Percentiles rank a stretch among this genome's conserved stretches.
Evolutionary conservation across 768 basidiomycete genomes (phyloP).

Genomic region (Tulasnella sp.): DNA sequence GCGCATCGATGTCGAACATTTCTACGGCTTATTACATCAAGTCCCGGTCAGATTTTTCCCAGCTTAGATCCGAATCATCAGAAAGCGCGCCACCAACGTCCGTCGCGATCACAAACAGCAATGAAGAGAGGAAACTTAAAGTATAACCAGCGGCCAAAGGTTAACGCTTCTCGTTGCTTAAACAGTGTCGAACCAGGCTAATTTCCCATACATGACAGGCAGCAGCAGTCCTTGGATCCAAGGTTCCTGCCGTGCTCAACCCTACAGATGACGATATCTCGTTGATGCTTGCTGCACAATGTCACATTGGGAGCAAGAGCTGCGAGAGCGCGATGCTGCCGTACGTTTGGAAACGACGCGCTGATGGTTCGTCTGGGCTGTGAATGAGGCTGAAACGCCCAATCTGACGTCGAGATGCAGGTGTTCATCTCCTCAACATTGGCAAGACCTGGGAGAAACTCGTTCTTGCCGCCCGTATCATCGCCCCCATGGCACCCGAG

Average conservation of each 20-base stretch:
- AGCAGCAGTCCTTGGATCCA: conserved; percentile 36
- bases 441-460: conserved; percentile 99
- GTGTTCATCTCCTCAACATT: conserved; percentile 93
- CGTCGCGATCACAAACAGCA: too few relatives aligned
- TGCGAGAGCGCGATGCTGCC: conserved; percentile 99
- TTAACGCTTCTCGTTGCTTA: too few relatives aligned
- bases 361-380: conserved; percentile 54
- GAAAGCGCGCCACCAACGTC: not conserved
- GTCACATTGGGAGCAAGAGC: conserved; percentile 97
- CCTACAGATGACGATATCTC: conserved; percentile 98
- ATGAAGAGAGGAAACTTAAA: too few relatives aligned
- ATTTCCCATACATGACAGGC: too few relatives aligned
- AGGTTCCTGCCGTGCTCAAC: conserved; percentile 86
- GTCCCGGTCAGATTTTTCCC: not conserved
- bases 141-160: too few relatives aligned
- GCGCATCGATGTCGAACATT: too few relatives aligned
- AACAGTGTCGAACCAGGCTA: too few relatives aligned
- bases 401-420: conserved; percentile 34
- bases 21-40: too few relatives aligned
- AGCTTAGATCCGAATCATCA: conserved; percentile 7
- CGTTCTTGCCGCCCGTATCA: conserved; percentile 93
- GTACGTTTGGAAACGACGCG: conserved; percentile 94
- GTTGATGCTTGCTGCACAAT: conserved; percentile 88
- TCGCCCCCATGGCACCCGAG: conserved; percentile 92
- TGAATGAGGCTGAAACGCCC: not conserved